These are phyloP conservation scores for Kuraishia borneana DNA, from an alignment of 805 yeast genomes.

Conservation along the genomic window DNA sequence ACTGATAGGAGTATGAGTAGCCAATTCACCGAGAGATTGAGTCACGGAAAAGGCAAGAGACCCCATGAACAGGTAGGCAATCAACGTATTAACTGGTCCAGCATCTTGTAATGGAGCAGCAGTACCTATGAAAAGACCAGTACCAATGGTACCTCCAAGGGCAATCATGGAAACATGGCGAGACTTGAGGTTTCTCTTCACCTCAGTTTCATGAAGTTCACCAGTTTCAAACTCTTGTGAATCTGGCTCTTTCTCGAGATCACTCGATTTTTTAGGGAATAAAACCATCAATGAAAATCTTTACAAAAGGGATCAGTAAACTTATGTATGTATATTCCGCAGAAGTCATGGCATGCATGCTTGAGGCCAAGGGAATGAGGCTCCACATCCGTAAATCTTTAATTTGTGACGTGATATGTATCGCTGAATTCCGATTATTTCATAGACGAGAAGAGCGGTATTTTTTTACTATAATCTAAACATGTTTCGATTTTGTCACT, in stretches of 20 bases:
- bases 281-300: no score
- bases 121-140: conserved; percentile 64
- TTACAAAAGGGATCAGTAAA: no score
- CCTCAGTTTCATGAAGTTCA: conserved; percentile 1
- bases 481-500: no score
- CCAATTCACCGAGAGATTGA: conserved; percentile 74
- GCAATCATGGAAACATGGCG: conserved; percentile 71
- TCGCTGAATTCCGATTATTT: no score
- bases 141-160: conserved; percentile 72
- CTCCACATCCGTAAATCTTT: no score
- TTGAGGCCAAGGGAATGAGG: no score
- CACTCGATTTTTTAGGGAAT: no score
- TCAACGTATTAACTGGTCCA: conserved; percentile 61
- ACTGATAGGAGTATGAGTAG: conserved; percentile 60
- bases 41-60: conserved; percentile 54
- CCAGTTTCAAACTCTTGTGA: background rate
- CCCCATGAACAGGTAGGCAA: conserved; percentile 58
- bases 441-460: no score
- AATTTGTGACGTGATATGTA: no score
- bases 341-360: no score
- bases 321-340: no score
- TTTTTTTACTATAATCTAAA: no score
- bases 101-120: conserved; percentile 40
- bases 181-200: conserved; percentile 45
- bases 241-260: background rate